Percentiles rank a stretch among this genome's conserved stretches.
Evolutionary conservation across 148 eudicot species (phyloP).

Genomic region (Heliamphora exappendiculata): DNA sequence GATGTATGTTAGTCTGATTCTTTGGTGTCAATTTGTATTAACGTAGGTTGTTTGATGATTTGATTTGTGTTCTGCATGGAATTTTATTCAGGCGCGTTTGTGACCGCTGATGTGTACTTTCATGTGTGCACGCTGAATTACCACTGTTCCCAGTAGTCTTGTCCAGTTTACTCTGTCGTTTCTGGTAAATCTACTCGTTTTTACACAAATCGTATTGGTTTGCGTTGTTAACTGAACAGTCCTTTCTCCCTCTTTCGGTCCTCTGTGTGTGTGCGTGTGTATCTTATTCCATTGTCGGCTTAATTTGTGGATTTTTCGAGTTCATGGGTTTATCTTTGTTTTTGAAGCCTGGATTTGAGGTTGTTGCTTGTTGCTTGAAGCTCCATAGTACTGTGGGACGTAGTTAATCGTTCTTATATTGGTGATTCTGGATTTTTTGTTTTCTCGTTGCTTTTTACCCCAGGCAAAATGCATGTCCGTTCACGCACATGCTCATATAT

Average conservation of each 20-base stretch:
- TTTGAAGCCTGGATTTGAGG: background rate
- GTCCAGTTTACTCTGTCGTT: background rate
- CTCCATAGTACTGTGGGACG: background rate
- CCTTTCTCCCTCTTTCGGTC: background rate
- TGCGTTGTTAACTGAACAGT: background rate
- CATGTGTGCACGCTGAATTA: background rate
- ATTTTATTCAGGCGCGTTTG: background rate
- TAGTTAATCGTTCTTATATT: background rate
- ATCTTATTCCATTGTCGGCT: background rate
- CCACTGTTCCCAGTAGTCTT: background rate
- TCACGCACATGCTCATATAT: background rate
- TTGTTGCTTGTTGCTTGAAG: background rate
- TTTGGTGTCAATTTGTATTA: background rate
- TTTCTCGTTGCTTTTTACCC: background rate
- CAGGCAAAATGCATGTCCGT: background rate
- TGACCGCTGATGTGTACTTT: conserved; percentile 14
- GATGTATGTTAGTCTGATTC: background rate
- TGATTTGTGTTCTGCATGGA: background rate
- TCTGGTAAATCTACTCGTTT: background rate
- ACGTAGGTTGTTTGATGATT: background rate
- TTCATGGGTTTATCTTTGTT: background rate
- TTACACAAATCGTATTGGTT: background rate
- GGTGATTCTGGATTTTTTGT: background rate
- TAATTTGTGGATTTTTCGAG: background rate
- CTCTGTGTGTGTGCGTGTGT: background rate